Conservation (phyloP, 768 basidiomycete genomes). For the Piloderma croceum region DNA sequence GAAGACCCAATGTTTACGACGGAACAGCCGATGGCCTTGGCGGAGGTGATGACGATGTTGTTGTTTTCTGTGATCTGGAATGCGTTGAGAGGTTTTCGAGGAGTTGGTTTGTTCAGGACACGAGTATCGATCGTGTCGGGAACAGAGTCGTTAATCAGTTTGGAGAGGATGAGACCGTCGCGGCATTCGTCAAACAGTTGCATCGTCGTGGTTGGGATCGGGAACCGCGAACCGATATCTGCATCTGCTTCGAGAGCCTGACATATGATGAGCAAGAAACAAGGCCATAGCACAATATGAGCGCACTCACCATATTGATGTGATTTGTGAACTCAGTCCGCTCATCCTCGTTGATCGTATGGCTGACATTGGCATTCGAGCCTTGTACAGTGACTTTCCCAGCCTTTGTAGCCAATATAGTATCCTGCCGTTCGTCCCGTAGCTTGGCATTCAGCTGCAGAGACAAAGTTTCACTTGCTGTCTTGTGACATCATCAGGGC, state of each 20-base stretch:
- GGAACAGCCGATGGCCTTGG: conserved; percentile 96
- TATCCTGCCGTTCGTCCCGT: conserved; percentile 40
- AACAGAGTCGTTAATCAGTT: conserved; percentile 98
- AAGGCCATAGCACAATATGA: neutral
- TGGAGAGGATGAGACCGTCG: conserved; percentile 94
- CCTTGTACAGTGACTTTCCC: conserved; percentile 94
- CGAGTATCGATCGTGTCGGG: conserved; percentile 99
- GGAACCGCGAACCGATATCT: conserved; percentile 76
- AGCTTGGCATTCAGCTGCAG: conserved; percentile 78
- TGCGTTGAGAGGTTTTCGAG: conserved; percentile 83
- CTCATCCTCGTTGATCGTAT: conserved; percentile 97
- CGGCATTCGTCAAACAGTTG: conserved; percentile 96
- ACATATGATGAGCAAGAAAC: conserved; percentile 7
- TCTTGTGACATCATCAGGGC: conserved; percentile 18
- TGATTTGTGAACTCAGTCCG: conserved; percentile 95
- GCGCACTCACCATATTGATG: conserved; percentile 76
- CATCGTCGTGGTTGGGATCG: conserved; percentile 95
- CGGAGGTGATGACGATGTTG: conserved; percentile 97
- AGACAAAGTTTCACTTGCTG: neutral
- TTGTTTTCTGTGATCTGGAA: conserved; percentile 99
- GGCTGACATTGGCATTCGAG: conserved; percentile 91
- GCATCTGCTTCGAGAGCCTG: conserved; percentile 89
- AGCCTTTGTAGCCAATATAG: conserved; percentile 54
- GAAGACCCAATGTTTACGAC: conserved; percentile 97
- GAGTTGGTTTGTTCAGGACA: conserved; percentile 86